Conservation (phyloP, 768 basidiomycete species). For the Naganishia kalamii region DNA sequence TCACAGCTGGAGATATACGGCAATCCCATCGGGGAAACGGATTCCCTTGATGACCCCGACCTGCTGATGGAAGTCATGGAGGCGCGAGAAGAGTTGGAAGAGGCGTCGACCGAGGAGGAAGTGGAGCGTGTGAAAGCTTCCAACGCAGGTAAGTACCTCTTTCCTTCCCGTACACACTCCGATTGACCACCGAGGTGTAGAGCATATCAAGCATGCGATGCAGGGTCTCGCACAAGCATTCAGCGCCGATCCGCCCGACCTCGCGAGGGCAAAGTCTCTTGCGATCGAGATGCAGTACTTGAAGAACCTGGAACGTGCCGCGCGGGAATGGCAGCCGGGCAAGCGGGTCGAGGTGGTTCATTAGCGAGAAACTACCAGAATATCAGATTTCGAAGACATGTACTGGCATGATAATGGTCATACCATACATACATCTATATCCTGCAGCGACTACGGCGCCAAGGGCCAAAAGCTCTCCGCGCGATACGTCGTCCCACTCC, state of each 20-base stretch:
- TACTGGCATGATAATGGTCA: not conserved
- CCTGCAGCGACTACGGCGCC: not conserved
- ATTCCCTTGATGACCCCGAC: conserved; percentile 63
- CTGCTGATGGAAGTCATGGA: conserved; percentile 76
- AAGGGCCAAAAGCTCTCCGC: conserved; percentile 11
- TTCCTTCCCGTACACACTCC: conserved; percentile 14
- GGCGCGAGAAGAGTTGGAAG: conserved; percentile 67
- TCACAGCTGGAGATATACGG: conserved; percentile 56
- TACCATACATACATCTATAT: conserved; percentile 1
- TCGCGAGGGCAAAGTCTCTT: conserved; percentile 56
- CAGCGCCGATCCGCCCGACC: conserved; percentile 51
- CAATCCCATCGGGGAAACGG: conserved; percentile 58
- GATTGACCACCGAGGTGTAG: conserved; percentile 46
- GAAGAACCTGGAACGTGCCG: conserved; percentile 45
- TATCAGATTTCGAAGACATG: not conserved
- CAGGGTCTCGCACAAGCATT: conserved; percentile 54
- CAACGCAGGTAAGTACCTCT: conserved; percentile 55
- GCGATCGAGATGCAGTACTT: conserved; percentile 71
- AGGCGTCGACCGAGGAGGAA: conserved; percentile 52
- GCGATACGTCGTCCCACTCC: not conserved
- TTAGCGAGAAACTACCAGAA: conserved; percentile 4
- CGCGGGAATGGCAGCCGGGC: conserved; percentile 43
- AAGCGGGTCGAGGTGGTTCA: conserved; percentile 27
- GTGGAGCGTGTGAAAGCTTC: conserved; percentile 54
- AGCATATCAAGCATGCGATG: conserved; percentile 53